Percentiles rank a stretch among this genome's conserved stretches.
These are phyloP conservation scores for Myxozyma neglecta DNA, from an alignment of 805 yeast genomes.

Conservation along the genomic window DNA sequence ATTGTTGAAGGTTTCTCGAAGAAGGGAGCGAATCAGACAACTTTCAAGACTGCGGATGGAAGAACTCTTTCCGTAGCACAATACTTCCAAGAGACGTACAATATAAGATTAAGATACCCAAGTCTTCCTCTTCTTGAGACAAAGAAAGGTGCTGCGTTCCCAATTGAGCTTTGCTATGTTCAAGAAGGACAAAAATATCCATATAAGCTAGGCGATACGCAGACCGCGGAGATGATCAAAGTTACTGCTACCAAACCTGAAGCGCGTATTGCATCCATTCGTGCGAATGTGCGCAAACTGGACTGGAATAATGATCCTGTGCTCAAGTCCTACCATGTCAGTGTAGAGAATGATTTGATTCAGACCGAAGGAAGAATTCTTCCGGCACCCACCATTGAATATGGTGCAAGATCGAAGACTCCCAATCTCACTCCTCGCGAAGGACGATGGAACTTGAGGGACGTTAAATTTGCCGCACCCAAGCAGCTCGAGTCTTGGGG, in stretches of 20 bases:
- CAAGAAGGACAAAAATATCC: slow-evolving; percentile 39
- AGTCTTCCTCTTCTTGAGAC: slow-evolving; percentile 37
- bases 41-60: slow-evolving; percentile 31
- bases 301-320: slow-evolving; percentile 23
- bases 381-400: slow-evolving; percentile 32
- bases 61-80: slow-evolving; percentile 37
- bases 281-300: slow-evolving; percentile 33
- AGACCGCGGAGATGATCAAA: slow-evolving; percentile 38
- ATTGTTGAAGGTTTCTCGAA: slow-evolving; percentile 14
- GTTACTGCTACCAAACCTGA: slow-evolving; percentile 39
- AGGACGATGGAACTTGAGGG: slow-evolving; percentile 33
- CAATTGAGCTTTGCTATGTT: slow-evolving; percentile 38
- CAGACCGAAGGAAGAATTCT: slow-evolving; percentile 40
- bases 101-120: slow-evolving; percentile 36
- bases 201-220: slow-evolving; percentile 38
- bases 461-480: slow-evolving; percentile 21
- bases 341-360: slow-evolving; percentile 29
- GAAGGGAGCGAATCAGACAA: slow-evolving; percentile 30
- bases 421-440: slow-evolving; percentile 13
- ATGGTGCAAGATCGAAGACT: slow-evolving; percentile 20
- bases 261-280: slow-evolving; percentile 37
- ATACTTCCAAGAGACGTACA: slow-evolving; percentile 36
- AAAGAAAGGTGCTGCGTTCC: slow-evolving; percentile 30
- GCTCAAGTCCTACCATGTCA: slow-evolving; percentile 22
- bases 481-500: slow-evolving; percentile 16